These are phyloP conservation scores for Nitzschia sp. DNA, from an alignment of 108 stramenopile genomes.

Conservation along the genomic window DNA sequence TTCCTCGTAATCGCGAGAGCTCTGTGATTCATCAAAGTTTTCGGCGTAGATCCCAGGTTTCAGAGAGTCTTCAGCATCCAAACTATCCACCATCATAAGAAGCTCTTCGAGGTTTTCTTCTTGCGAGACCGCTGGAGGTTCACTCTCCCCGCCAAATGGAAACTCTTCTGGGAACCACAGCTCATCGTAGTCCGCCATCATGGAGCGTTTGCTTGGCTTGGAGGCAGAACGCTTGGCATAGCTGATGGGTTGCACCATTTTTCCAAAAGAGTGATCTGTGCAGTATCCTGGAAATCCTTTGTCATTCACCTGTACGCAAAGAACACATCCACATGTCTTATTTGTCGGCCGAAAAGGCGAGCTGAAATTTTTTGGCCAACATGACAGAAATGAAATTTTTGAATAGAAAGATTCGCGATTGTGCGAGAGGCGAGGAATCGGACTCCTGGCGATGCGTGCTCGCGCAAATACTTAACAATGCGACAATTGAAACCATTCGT, in stretches of 20 bases:
- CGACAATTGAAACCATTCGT: too few relatives aligned
- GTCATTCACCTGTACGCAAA: too few relatives aligned
- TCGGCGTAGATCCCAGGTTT: conserved; percentile 18
- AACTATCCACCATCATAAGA: conserved; percentile 11
- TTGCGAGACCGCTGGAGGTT: not conserved
- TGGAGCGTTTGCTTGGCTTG: not conserved
- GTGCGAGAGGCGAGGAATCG: too few relatives aligned
- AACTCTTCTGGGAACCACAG: conserved; percentile 10
- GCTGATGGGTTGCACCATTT: not conserved
- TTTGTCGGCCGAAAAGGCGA: not conserved
- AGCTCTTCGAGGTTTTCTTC: conserved; percentile 10
- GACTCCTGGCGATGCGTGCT: too few relatives aligned
- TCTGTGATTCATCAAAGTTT: conserved; percentile 2
- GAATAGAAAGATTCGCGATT: too few relatives aligned
- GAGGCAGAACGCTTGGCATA: not conserved
- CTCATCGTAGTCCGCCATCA: not conserved
- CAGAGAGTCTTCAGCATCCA: conserved; percentile 19
- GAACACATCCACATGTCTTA: too few relatives aligned
- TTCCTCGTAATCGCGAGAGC: not conserved
- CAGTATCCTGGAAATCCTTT: too few relatives aligned
- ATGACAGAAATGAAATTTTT: too few relatives aligned
- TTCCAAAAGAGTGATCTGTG: not conserved
- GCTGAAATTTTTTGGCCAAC: not conserved
- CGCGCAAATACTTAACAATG: too few relatives aligned
- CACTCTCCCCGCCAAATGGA: conserved; percentile 1